Conservation (phyloP, 805 yeast species). For the Zygosaccharomyces bailii region DNA sequence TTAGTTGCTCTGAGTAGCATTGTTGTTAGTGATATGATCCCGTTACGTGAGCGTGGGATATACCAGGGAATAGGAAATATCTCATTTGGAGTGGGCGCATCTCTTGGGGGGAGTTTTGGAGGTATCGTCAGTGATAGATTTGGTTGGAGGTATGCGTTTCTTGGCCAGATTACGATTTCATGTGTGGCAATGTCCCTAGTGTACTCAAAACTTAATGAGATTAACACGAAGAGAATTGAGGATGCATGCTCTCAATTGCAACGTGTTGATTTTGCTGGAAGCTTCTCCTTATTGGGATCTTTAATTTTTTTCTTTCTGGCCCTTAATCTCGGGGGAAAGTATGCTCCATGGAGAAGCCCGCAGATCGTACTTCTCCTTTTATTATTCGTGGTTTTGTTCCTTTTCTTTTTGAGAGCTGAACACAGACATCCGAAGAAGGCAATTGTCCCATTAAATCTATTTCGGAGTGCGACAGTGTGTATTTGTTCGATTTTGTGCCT, state of each 20-base stretch:
- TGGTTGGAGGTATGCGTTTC: conserved; percentile 14
- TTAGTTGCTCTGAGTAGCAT: conserved; percentile 9
- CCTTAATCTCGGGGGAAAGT: conserved; percentile 12
- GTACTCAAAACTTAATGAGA: conserved; percentile 8
- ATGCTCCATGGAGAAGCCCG: conserved; percentile 11
- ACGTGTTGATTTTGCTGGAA: conserved; percentile 12
- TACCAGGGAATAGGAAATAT: conserved; percentile 13
- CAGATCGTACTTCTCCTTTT: conserved; percentile 11
- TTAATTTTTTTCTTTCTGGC: conserved; percentile 13
- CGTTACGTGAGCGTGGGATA: conserved; percentile 12
- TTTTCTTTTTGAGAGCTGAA: conserved; percentile 10
- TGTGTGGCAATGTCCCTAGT: conserved; percentile 7
- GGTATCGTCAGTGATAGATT: conserved; percentile 10
- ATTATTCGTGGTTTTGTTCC: conserved; percentile 1
- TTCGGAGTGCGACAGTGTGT: conserved; percentile 8
- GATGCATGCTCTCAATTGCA: conserved; percentile 6
- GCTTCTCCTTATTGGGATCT: conserved; percentile 13
- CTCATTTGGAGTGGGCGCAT: conserved; percentile 11
- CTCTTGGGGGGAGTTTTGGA: conserved; percentile 11
- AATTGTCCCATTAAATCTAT: conserved; percentile 10
- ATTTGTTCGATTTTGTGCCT: conserved; percentile 8
- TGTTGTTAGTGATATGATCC: conserved; percentile 9
- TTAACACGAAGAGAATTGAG: conserved; percentile 3
- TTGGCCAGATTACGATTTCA: conserved; percentile 9
- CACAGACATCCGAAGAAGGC: conserved; percentile 8